A percentile compares a stretch with the other conserved stretches of the same genome.
These are phyloP conservation scores for Thalassiosira pacifica DNA, from an alignment of 352 stramenopile genomes.

Conservation along the genomic window DNA sequence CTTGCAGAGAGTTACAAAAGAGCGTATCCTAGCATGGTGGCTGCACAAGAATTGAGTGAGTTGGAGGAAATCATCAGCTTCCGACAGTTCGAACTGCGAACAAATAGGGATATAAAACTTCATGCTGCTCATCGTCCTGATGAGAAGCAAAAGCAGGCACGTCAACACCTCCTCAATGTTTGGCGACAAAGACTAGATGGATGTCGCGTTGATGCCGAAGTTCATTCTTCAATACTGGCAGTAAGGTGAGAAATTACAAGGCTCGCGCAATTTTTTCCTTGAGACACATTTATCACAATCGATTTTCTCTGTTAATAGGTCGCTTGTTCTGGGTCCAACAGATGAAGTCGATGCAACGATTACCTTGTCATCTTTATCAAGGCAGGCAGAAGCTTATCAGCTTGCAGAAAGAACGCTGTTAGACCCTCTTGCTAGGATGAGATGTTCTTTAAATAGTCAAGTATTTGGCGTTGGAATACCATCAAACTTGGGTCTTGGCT, in stretches of 20 bases:
- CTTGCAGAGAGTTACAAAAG: conserved; percentile 97
- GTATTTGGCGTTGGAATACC: conserved; percentile 83
- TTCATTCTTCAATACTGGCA: conserved; percentile 90
- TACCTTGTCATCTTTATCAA: conserved; percentile 83
- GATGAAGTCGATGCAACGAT: conserved; percentile 87
- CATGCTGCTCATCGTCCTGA: conserved; percentile 75
- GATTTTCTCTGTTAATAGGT: conserved; percentile 41
- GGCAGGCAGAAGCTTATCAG: conserved; percentile 80
- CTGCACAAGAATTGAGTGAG: conserved; percentile 96
- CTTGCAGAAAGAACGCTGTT: conserved; percentile 85
- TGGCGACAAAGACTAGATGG: conserved; percentile 92
- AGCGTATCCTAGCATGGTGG: conserved; percentile 96
- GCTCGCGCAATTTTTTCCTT: neutral
- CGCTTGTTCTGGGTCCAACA: conserved; percentile 82
- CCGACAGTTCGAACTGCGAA: conserved; percentile 88
- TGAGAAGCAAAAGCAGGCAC: conserved; percentile 65
- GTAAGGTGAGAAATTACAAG: conserved; percentile 86
- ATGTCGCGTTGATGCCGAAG: conserved; percentile 90
- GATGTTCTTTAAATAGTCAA: conserved; percentile 75
- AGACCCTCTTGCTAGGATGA: conserved; percentile 78
- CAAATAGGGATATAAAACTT: conserved; percentile 46
- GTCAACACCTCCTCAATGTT: conserved; percentile 82
- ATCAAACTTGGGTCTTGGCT: conserved; percentile 53
- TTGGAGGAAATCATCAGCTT: conserved; percentile 98
- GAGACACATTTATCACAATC: conserved; percentile 1